Evolutionary conservation across 2,329 filamentous ascomycete genomes (phyloP), one percentile per base, ranked within the genome.

Genomic region (Cercospora sesami): DNA sequence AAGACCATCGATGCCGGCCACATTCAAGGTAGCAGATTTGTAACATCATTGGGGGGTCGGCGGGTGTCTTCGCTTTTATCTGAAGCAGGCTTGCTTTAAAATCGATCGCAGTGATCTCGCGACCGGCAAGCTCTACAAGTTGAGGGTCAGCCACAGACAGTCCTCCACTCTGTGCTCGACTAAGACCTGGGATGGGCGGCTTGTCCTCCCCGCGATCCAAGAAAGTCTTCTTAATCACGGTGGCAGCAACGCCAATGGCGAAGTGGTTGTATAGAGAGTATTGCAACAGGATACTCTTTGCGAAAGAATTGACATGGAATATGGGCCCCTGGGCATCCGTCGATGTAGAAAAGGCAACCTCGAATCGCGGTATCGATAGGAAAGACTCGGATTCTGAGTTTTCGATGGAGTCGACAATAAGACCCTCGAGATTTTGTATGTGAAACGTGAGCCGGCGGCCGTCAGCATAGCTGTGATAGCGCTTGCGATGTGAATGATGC

Each of bases 211-310:
- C 69, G 12, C 68, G 71, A 14, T 77, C 73, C 58, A 76, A 26
- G 71, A 84, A 82, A 0, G 83, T 83, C 55, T 79, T 79, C 58
- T 76, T 78, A 26, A 99, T 79, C 2, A 96, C 92, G 76, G 89
- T 89, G 26, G 86, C 82, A 8, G 94, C 95, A 68, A 98, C 89
- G 0, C 93, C 91, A 28, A 96, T 85, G 0, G 94, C 91, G 76
- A 97, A 99, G 77, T 97, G 94, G 3, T 94, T 90, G 78, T 96
- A 97, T 0, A 99, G 86, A 0, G 96, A 99, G 77, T 98, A 98
- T 61, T 96, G 91, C 7, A 96, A 76, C 69, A 92, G 88, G 1
- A 99, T 81, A 5, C 91, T 92, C 72, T 91, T 90, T 21, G 95
- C 86, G 63, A 91, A 87, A 0, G 92, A 91, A 72, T 96, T 93